Evolutionary conservation across 192 early-diverging fungal species (phyloP), one percentile per base, ranked within the genome.

Genomic region (Umbelopsis isabellina): DNA sequence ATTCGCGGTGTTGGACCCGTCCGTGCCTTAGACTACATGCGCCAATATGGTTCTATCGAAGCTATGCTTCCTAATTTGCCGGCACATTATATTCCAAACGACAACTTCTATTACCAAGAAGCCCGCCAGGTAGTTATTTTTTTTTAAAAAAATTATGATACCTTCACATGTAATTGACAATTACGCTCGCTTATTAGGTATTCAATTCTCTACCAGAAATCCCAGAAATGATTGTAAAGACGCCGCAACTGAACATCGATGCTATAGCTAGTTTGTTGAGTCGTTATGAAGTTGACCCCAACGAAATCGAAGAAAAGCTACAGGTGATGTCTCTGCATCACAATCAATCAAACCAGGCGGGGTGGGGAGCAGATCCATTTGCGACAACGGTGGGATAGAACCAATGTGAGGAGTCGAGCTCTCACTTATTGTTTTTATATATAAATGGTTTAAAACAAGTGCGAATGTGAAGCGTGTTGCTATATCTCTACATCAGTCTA

Each of bases 1-100:
- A 77, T 93, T 8, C 77, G 82, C 49, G 81, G 84, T n/a, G 84
- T 93, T 41, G 91, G 90, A 2, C 87, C 89, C 16, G 70, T 87
- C 22, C 85, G 75, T 7, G 91, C 91, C 12, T 80, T 82, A n/a
- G 70, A 79, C 18, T 74, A 89, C 46, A 80, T 93, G 9, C 76
- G 74, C 46, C 48, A 82, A 67, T 77, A 85, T 72, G 88, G 87
- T 18, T 86, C 87, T 5, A 90, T 93, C 20, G 91, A 93, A 67
- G 68, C 75, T 13, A 80, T 91, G 49, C 61, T 89, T 27, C 66
- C 69, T 1, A 49, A 50, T n/a, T 67, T 74, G n/a, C 51, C 75
- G 12, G 18, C 10, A 11, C 64, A 71, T 46, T 82, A 75, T 61
- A 22, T 46, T 10, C 73, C 81, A 45, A 75, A 80, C 16, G 75